phyloP scores from a whole-genome alignment of 2,329 filamentous ascomycete genomes.

The Aspergillus japonicus region DNA sequence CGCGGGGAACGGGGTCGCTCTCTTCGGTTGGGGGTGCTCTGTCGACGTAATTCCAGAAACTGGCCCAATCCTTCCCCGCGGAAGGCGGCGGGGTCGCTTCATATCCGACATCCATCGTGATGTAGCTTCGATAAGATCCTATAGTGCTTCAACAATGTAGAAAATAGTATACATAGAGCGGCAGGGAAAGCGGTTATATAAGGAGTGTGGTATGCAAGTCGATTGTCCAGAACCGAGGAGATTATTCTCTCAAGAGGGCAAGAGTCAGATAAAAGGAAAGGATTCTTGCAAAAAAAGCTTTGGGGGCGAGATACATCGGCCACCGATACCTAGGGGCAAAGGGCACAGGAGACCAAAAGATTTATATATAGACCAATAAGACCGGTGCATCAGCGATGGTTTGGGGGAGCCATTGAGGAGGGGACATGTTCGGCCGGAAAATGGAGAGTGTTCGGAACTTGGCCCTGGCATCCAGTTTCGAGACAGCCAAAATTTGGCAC shows the following conservation, averaged over 20 bases:
- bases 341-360: background rate
- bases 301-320: background rate
- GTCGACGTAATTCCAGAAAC: constrained; percentile 4
- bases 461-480: constrained; percentile 2
- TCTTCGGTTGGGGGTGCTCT: background rate
- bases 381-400: background rate
- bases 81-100: constrained; percentile 7
- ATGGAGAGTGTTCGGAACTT: constrained; percentile 11
- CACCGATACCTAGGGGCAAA: background rate
- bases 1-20: constrained; percentile 16
- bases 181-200: background rate
- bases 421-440: constrained; percentile 11
- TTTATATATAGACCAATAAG: constrained; percentile 8
- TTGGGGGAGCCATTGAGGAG: background rate
- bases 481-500: constrained; percentile 3
- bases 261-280: background rate
- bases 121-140: background rate
- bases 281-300: background rate
- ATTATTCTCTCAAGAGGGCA: background rate
- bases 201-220: background rate
- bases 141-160: background rate
- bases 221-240: constrained; percentile 1
- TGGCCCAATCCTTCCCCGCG: constrained; percentile 10
- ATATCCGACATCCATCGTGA: constrained; percentile 10
- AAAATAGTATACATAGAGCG: background rate